These are phyloP conservation scores for Cydonia oblonga DNA, from an alignment of 331 rosid genomes.

Conservation along the genomic window DNA sequence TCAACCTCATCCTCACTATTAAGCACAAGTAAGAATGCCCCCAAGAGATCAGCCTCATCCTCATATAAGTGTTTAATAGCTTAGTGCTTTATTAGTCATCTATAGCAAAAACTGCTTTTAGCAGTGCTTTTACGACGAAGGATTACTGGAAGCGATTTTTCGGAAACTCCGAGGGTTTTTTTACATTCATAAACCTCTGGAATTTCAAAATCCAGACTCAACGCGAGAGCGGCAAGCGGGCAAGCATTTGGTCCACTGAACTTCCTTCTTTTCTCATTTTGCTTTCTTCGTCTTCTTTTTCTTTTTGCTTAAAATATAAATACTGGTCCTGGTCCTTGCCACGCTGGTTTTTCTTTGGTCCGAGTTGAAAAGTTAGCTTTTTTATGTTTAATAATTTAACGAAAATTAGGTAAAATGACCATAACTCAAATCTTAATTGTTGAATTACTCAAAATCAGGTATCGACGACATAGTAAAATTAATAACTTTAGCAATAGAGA, in stretches of 20 bases:
- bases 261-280: background rate
- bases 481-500: no score
- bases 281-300: background rate
- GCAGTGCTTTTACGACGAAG: background rate
- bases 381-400: no score
- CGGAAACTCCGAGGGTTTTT: background rate
- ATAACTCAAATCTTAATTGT: no score
- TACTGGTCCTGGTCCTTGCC: background rate
- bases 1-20: slow-evolving; percentile 29
- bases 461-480: no score
- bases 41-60: slow-evolving; percentile 44
- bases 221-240: slow-evolving; percentile 5
- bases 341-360: background rate
- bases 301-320: background rate
- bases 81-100: background rate
- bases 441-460: no score
- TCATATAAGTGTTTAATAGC: background rate
- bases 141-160: background rate
- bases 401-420: no score
- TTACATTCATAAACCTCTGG: background rate
- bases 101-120: background rate
- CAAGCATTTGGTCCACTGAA: background rate
- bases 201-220: background rate
- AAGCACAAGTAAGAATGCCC: slow-evolving; percentile 42
- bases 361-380: background rate